Evolutionary conservation across 2,329 filamentous ascomycete genomes (phyloP).

Genomic region (Aspergillus caelatus): DNA sequence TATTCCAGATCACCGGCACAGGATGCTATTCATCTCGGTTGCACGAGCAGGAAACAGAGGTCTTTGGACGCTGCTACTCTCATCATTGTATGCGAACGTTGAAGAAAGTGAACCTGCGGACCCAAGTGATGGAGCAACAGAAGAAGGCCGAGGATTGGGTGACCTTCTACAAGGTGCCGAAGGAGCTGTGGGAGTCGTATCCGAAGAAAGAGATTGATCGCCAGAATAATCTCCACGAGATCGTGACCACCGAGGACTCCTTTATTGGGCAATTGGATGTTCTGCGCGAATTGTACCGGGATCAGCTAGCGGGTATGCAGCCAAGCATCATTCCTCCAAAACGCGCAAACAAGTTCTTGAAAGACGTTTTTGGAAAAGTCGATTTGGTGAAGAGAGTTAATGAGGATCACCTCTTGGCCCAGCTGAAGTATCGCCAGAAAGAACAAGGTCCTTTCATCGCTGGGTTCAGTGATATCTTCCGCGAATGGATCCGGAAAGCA

Average conservation of each 20-base stretch:
- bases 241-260: constrained; percentile 87
- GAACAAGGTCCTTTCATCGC: constrained; percentile 94
- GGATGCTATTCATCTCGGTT: constrained; percentile 89
- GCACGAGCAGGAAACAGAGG: constrained; percentile 64
- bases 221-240: constrained; percentile 93
- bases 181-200: constrained; percentile 71
- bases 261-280: constrained; percentile 91
- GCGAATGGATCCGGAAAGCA: constrained; percentile 97
- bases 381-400: constrained; percentile 89
- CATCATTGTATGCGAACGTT: constrained; percentile 91
- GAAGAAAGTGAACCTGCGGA: constrained; percentile 88
- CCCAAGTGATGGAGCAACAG: constrained; percentile 68
- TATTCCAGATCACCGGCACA: constrained; percentile 88
- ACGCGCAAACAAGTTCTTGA: constrained; percentile 76
- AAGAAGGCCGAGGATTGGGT: constrained; percentile 81
- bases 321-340: constrained; percentile 81
- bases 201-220: constrained; percentile 87
- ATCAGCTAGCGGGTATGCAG: constrained; percentile 71
- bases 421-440: constrained; percentile 94
- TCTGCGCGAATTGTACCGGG: constrained; percentile 80
- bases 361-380: constrained; percentile 85
- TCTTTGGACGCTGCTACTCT: constrained; percentile 82
- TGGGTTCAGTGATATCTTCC: constrained; percentile 95
- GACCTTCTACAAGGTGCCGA: constrained; percentile 81
- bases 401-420: constrained; percentile 86